These are phyloP conservation scores for Lachancea quebecensis DNA, from an alignment of 805 yeast genomes.

Conservation along the genomic window DNA sequence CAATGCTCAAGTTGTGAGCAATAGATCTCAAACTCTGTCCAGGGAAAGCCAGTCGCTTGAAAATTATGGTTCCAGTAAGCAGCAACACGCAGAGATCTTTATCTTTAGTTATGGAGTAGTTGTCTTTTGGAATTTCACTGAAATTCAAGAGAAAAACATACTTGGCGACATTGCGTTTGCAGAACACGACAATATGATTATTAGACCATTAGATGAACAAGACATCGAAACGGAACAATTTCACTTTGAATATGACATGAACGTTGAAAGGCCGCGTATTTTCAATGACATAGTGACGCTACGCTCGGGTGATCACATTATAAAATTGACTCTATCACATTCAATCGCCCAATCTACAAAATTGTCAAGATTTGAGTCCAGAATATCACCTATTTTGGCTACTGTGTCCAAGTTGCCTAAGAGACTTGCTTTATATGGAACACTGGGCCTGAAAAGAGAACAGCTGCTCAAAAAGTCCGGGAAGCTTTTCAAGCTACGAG, in stretches of 20 bases:
- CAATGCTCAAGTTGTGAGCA: not conserved
- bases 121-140: constrained; percentile 97
- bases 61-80: constrained; percentile 12
- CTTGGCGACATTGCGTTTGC: constrained; percentile 76
- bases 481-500: constrained; percentile 78
- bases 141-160: constrained; percentile 84
- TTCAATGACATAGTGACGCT: constrained; percentile 92
- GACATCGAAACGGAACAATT: constrained; percentile 87
- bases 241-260: constrained; percentile 44
- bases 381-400: constrained; percentile 77
- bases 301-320: constrained; percentile 84
- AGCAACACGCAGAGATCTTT: constrained; percentile 75
- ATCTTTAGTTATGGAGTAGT: constrained; percentile 88
- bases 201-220: constrained; percentile 73
- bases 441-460: constrained; percentile 74
- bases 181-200: constrained; percentile 45
- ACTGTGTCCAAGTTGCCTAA: constrained; percentile 88
- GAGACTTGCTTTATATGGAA: constrained; percentile 83
- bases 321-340: constrained; percentile 87
- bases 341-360: constrained; percentile 97
- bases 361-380: constrained; percentile 80
- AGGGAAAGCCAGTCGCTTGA: constrained; percentile 10
- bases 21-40: constrained; percentile 10
- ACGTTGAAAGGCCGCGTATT: constrained; percentile 61
- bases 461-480: constrained; percentile 87